Evolutionary conservation across 2,329 filamentous ascomycete genomes (phyloP), one percentile per base, ranked within the genome.

Genomic region (Alternaria arborescens): DNA sequence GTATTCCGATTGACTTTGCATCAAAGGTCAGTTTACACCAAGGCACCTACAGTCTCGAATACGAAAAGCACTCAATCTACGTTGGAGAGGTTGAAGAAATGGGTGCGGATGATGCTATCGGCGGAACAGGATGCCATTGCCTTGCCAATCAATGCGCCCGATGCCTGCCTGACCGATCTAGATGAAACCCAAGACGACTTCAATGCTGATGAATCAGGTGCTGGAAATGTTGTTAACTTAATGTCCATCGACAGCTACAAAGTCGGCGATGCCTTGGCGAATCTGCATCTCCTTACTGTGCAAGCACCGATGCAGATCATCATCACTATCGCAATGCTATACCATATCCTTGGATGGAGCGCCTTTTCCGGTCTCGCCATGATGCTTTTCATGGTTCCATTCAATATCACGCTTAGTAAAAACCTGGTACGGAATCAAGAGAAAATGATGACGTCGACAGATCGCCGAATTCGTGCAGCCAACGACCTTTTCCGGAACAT

Each of bases 221-320:
- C 28, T 4, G 44, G 44, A 34, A 48, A 48, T 10, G 14, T 48
- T 10, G 22, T 48, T 3, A 48, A 48, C 44, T 34, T 48, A 10
- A 48, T 48, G 44, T 48, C 44, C 16, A 48, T 48, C 28, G 44
- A 48, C 44, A 48, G 44, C 28, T 48, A 48, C 44, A 48, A 48
- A 34, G 14, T 48, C 44, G 44, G 44, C 16, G 44, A 48, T 34
- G 44, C 44, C 44, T 34, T 48, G 11, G n/a, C 44, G 2, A 48
- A 48, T 48, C 14, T 48, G 44, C 44, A 48, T n/a, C 44, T 48
- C n/a, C 44, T 48, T 34, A 34, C 28, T 5, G 14, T 48, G 5
- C 44, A 48, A 48, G 44, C 44, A n/a, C 44, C 44, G n/a, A 10
- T 48, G 44, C 44, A 48, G 11, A 48, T 48, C 2, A 8, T 48